Conservation (phyloP, 2,329 filamentous ascomycete genomes). For the Sporothrix variecibatus region DNA sequence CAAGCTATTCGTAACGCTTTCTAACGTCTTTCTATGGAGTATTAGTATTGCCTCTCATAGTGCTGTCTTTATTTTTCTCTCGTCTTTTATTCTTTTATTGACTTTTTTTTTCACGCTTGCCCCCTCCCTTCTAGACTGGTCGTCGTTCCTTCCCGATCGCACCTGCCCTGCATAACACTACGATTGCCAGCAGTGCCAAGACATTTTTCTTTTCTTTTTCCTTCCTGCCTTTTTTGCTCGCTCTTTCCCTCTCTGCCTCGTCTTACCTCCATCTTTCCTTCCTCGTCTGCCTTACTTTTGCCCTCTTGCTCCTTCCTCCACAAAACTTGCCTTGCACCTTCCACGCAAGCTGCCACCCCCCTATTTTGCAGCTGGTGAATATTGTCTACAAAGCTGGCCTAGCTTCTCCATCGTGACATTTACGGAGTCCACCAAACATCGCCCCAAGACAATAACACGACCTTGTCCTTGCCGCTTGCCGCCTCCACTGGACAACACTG, state of each 20-base stretch:
- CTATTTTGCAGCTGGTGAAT: not conserved
- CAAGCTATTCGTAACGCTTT: not conserved
- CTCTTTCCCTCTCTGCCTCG: not conserved
- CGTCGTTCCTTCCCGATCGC: slow-evolving; percentile 10
- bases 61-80: not conserved
- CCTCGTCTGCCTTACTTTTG: not conserved
- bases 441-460: slow-evolving; percentile 4
- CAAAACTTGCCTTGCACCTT: not conserved
- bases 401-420: slow-evolving; percentile 4
- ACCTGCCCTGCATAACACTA: slow-evolving; percentile 3
- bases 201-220: not conserved
- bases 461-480: not conserved
- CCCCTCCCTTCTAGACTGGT: not conserved
- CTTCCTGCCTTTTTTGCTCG: not conserved
- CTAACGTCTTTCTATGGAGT: slow-evolving; percentile 3
- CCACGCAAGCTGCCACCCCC: not conserved
- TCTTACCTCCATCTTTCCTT: slow-evolving; percentile 5
- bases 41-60: not conserved
- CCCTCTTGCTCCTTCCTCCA: not conserved
- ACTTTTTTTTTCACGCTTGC: not conserved
- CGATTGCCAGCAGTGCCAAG: not conserved
- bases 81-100: not conserved
- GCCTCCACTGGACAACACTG: not conserved
- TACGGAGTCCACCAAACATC: not conserved
- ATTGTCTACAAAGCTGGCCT: slow-evolving; percentile 18